Conservation (phyloP, 768 basidiomycete species). For the Lentinula sp. region DNA sequence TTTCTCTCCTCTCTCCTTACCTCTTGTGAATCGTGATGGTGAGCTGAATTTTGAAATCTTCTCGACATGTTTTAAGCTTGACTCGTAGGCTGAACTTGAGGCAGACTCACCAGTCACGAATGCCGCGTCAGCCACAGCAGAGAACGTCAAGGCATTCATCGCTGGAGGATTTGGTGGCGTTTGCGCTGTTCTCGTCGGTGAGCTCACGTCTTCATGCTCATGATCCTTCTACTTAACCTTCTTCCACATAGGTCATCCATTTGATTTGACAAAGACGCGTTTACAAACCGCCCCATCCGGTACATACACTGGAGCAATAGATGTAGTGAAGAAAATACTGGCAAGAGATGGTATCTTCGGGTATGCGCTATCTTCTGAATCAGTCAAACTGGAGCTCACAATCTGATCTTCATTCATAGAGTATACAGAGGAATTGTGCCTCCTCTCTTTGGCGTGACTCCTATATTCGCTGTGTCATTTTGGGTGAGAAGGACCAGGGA, state of each 20-base stretch:
- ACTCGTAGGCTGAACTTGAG: conserved; percentile 15
- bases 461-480: conserved; percentile 97
- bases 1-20: not conserved
- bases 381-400: conserved; percentile 5
- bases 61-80: not conserved
- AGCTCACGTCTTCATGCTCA: conserved; percentile 22
- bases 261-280: conserved; percentile 95
- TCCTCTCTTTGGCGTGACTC: conserved; percentile 90
- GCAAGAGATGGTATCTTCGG: conserved; percentile 89
- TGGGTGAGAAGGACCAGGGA: conserved; percentile 56
- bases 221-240: not conserved
- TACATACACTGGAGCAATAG: conserved; percentile 84
- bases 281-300: conserved; percentile 90
- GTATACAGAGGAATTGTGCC: conserved; percentile 93
- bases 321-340: conserved; percentile 87
- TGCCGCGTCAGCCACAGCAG: conserved; percentile 27
- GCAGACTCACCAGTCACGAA: conserved; percentile 18
- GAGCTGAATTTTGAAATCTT: not conserved
- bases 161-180: conserved; percentile 92
- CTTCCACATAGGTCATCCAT: conserved; percentile 74
- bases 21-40: not conserved
- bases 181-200: conserved; percentile 84
- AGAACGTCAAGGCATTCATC: conserved; percentile 76
- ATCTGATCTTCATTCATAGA: conserved; percentile 27
- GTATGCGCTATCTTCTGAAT: conserved; percentile 33